Conservation (phyloP, 495 filamentous ascomycete genomes). For the Hypoxylon fragiforme region DNA sequence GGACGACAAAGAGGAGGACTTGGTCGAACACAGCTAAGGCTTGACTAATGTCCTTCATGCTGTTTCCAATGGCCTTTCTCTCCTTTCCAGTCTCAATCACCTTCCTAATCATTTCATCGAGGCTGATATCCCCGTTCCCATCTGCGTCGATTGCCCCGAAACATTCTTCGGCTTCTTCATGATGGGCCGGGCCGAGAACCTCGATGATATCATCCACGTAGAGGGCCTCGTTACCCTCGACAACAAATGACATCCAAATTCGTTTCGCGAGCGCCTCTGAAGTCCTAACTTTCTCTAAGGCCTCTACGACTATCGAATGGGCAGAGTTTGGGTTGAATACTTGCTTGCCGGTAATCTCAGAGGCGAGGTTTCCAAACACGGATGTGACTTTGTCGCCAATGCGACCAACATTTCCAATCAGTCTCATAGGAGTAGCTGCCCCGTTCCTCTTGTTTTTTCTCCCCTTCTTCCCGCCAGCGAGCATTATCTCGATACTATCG, state of each 20-base stretch:
- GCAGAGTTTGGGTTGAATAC: constrained; percentile 88
- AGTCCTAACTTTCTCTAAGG: constrained; percentile 77
- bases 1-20: constrained; percentile 75
- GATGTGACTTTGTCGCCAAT: constrained; percentile 89
- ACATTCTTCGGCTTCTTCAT: constrained; percentile 77
- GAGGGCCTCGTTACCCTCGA: constrained; percentile 81
- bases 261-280: constrained; percentile 88
- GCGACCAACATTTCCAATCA: constrained; percentile 77
- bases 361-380: constrained; percentile 90
- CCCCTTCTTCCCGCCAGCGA: constrained; percentile 50
- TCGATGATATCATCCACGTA: constrained; percentile 81
- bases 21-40: constrained; percentile 89
- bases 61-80: constrained; percentile 80
- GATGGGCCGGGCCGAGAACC: constrained; percentile 74
- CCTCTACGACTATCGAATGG: constrained; percentile 85
- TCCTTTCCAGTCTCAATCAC: constrained; percentile 80
- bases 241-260: constrained; percentile 98
- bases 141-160: constrained; percentile 82
- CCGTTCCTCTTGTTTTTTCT: constrained; percentile 52
- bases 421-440: constrained; percentile 71
- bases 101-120: constrained; percentile 94
- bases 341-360: constrained; percentile 91
- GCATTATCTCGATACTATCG: constrained; percentile 65
- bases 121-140: constrained; percentile 86
- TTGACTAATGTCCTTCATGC: constrained; percentile 97